phyloP scores from a whole-genome alignment of 495 filamentous ascomycete genomes.

The Aspergillus conjunctus region DNA sequence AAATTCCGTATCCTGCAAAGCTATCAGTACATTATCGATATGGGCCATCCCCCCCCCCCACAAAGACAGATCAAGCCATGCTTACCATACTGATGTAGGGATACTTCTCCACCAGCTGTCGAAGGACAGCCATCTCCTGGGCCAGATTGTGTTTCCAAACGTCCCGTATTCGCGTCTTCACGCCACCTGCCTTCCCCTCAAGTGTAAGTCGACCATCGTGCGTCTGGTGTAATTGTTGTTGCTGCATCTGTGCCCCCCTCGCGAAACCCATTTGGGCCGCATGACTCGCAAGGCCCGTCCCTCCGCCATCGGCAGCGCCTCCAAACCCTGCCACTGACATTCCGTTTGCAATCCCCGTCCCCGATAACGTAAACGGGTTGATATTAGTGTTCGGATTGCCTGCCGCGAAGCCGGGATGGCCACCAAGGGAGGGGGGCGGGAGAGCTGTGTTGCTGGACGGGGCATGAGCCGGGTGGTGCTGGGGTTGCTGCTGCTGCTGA shows the following conservation, averaged over 20 bases:
- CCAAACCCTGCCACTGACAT: constrained; percentile 59
- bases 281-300: constrained; percentile 85
- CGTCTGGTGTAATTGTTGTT: constrained; percentile 59
- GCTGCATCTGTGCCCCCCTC: constrained; percentile 71
- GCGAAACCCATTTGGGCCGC: constrained; percentile 85
- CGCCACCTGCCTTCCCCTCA: constrained; percentile 46
- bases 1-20: constrained; percentile 92
- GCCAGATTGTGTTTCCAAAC: constrained; percentile 91
- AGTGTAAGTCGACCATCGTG: constrained; percentile 52
- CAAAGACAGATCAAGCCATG: not conserved
- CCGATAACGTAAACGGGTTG: constrained; percentile 65
- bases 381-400: constrained; percentile 65
- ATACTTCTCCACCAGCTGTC: constrained; percentile 82
- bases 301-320: constrained; percentile 62
- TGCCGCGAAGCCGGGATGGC: constrained; percentile 59
- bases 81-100: constrained; percentile 96
- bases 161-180: constrained; percentile 81
- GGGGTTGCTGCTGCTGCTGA: constrained; percentile 53
- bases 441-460: constrained; percentile 57
- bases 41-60: not conserved
- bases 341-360: constrained; percentile 54
- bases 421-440: constrained; percentile 60
- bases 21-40: not conserved
- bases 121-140: constrained; percentile 82
- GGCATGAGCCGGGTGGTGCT: constrained; percentile 53